phyloP scores from a whole-genome alignment of 2,329 filamentous ascomycete species.

The Colletotrichum sp. region DNA sequence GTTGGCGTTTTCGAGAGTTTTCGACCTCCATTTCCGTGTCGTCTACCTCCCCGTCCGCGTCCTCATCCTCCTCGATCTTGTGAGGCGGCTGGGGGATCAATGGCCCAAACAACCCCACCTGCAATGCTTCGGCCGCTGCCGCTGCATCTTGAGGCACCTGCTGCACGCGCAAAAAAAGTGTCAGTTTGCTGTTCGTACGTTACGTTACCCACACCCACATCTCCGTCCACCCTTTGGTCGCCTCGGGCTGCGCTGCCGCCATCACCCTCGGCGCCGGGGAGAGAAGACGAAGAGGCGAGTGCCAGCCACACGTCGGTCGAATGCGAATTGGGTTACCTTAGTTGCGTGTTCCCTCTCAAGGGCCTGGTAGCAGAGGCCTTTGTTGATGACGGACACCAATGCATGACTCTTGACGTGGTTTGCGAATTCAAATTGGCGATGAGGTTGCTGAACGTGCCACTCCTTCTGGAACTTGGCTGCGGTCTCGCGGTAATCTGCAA shows the following conservation, averaged over 20 bases:
- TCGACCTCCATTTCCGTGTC: conserved; percentile 44
- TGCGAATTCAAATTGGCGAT: conserved; percentile 68
- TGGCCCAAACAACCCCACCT: conserved; percentile 63
- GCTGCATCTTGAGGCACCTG: conserved; percentile 54
- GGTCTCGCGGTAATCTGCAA: conserved; percentile 69
- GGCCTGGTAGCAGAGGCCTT: conserved; percentile 65
- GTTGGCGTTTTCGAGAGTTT: conserved; percentile 56
- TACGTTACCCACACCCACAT: not conserved
- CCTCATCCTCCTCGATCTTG: conserved; percentile 41
- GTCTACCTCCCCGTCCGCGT: conserved; percentile 39
- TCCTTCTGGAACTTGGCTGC: conserved; percentile 72
- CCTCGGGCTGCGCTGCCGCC: not conserved
- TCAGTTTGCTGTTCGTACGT: conserved; percentile 36
- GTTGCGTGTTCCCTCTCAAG: conserved; percentile 61
- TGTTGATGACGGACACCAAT: conserved; percentile 67
- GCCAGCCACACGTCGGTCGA: not conserved
- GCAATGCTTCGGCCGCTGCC: conserved; percentile 50
- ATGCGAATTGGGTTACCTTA: conserved; percentile 45
- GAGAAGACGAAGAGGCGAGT: conserved; percentile 1
- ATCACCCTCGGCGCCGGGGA: conserved; percentile 21
- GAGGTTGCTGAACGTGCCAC: conserved; percentile 68
- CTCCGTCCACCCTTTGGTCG: conserved; percentile 21
- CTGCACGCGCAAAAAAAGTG: conserved; percentile 37
- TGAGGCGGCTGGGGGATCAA: conserved; percentile 50
- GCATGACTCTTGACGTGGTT: conserved; percentile 69